phyloP scores from a whole-genome alignment of 805 yeast genomes.

The Candida jianshihensis region DNA sequence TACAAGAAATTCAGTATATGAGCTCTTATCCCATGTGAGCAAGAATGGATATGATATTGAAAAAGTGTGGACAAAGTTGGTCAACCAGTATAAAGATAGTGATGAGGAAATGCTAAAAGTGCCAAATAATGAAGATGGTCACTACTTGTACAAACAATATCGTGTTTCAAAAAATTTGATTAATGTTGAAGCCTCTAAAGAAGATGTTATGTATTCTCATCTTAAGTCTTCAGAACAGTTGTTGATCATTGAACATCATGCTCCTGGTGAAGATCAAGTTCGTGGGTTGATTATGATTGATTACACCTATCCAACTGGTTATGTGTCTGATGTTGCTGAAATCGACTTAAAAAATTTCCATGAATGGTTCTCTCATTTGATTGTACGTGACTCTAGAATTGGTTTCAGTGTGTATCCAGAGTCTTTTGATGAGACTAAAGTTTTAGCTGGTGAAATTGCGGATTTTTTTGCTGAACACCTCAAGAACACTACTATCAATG shows the following conservation, averaged over 20 bases:
- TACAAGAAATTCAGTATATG: slow-evolving; percentile 21
- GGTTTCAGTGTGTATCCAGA: slow-evolving; percentile 15
- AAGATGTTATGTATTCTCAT: slow-evolving; percentile 8
- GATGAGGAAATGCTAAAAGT: not conserved
- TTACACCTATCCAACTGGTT: slow-evolving; percentile 6
- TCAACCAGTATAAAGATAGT: not conserved
- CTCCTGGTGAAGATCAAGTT: slow-evolving; percentile 24
- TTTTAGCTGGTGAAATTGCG: slow-evolving; percentile 27
- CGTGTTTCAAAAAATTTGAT: no score
- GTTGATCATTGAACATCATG: slow-evolving; percentile 27
- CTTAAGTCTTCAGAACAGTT: slow-evolving; percentile 17
- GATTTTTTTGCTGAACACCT: slow-evolving; percentile 38
- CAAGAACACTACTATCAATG: slow-evolving; percentile 40
- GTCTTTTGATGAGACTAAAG: slow-evolving; percentile 5
- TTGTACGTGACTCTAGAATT: slow-evolving; percentile 29
- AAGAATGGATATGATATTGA: slow-evolving; percentile 26
- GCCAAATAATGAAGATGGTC: not conserved
- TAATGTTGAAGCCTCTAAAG: slow-evolving; percentile 4
- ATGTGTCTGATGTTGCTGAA: slow-evolving; percentile 23
- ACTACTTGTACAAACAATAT: not conserved
- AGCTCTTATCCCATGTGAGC: slow-evolving; percentile 23
- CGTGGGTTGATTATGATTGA: slow-evolving; percentile 33
- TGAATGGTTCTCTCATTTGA: slow-evolving; percentile 32
- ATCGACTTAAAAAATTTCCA: slow-evolving; percentile 14
- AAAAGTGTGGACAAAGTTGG: slow-evolving; percentile 22